A percentile compares a stretch with the other conserved stretches of the same genome.
These are phyloP conservation scores for Cryphonectria radicalis DNA, from an alignment of 2,329 filamentous ascomycete genomes.

Conservation along the genomic window DNA sequence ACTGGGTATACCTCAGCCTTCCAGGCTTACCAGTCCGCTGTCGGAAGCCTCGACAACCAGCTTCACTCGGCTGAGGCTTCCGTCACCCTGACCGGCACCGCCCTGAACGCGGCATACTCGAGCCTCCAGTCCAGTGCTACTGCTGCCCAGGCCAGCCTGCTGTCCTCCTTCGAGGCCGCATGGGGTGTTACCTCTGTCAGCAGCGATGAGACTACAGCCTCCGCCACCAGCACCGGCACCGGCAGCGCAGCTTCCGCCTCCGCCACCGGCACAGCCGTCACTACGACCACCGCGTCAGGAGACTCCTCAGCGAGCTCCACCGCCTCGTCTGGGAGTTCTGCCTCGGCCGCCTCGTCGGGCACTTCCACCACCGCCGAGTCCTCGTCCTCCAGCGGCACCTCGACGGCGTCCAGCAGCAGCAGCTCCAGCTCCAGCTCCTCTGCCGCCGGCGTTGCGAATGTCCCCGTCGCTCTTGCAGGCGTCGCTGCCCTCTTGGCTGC, in stretches of 20 bases:
- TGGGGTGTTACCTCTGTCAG: not conserved
- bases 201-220: not conserved
- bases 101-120: slow-evolving; percentile 8
- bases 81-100: slow-evolving; percentile 6
- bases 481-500: slow-evolving; percentile 14
- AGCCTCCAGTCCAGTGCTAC: slow-evolving; percentile 9
- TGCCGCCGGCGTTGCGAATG: slow-evolving; percentile 2
- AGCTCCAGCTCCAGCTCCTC: slow-evolving; percentile 17
- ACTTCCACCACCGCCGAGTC: not conserved
- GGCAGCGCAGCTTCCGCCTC: not conserved
- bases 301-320: not conserved
- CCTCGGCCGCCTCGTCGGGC: not conserved
- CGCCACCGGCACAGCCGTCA: not conserved
- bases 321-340: not conserved
- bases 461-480: slow-evolving; percentile 8
- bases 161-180: slow-evolving; percentile 9
- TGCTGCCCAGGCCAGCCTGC: slow-evolving; percentile 11
- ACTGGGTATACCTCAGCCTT: slow-evolving; percentile 9
- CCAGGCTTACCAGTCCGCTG: slow-evolving; percentile 9
- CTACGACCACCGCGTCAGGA: not conserved
- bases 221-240: not conserved
- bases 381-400: not conserved
- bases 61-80: slow-evolving; percentile 4
- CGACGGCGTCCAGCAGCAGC: slow-evolving; percentile 11
- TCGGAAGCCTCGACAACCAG: slow-evolving; percentile 4